phyloP scores from a whole-genome alignment of 176 grass and related monocot genomes.

The Oryza nivara region DNA sequence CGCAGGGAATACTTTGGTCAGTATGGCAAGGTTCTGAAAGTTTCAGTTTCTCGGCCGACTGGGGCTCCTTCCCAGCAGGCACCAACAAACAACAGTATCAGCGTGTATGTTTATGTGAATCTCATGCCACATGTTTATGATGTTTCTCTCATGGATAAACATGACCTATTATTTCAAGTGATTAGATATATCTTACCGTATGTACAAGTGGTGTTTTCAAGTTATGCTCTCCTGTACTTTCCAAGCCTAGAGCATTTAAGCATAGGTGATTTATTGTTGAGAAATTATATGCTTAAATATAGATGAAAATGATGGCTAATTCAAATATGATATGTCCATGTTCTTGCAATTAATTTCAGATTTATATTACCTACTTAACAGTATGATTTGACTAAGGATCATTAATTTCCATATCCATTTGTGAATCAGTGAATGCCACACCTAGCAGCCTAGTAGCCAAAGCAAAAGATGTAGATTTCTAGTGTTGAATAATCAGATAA shows the following conservation, averaged over 20 bases:
- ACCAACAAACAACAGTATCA: conserved; percentile 73
- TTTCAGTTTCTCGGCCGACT: conserved; percentile 82
- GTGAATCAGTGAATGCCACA: neutral
- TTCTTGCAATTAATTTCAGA: conserved; percentile 13
- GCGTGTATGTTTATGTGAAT: conserved; percentile 69
- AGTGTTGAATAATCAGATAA: conserved; percentile 26
- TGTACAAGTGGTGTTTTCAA: neutral
- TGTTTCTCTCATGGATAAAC: conserved; percentile 7
- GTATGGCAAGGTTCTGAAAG: conserved; percentile 95
- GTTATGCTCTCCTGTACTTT: neutral
- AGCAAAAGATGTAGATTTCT: conserved; percentile 4
- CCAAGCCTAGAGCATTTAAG: neutral
- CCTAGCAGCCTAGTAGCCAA: neutral
- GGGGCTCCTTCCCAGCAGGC: conserved; percentile 75
- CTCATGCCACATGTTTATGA: neutral
- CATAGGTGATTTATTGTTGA: conserved; percentile 1
- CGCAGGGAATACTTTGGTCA: conserved; percentile 99
- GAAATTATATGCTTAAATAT: conserved; percentile 26
- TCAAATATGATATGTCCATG: conserved; percentile 12
- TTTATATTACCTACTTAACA: conserved; percentile 10
- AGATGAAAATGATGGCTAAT: conserved; percentile 9
- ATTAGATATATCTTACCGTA: neutral
- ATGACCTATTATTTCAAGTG: neutral
- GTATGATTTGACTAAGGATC: neutral
- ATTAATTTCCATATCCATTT: conserved; percentile 5